phyloP scores from a whole-genome alignment of 2,329 filamentous ascomycete genomes.

The Colletotrichum destructivum region DNA sequence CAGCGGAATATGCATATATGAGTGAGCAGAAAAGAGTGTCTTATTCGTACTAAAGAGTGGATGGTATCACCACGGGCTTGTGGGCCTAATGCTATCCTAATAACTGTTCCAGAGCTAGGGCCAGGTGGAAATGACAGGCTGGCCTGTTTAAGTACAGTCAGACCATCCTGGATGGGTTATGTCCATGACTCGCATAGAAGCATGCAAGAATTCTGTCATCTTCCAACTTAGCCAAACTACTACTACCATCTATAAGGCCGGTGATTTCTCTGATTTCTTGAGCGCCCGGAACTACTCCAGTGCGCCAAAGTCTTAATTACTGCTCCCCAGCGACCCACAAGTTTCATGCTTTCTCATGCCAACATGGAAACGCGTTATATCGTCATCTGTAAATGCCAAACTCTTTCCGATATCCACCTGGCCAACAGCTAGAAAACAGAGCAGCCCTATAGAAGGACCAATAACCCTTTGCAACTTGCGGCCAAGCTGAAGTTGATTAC shows the following conservation, averaged over 20 bases:
- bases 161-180: no score
- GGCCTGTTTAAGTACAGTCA: no score
- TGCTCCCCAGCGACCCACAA: neutral
- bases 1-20: no score
- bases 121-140: no score
- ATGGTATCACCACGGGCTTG: no score
- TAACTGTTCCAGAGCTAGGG: no score
- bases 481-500: constrained; percentile 5
- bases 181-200: no score
- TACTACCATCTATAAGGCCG: neutral
- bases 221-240: neutral
- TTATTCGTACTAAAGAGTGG: no score
- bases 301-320: neutral
- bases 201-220: neutral
- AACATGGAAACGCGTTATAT: neutral
- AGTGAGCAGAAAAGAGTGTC: no score
- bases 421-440: neutral
- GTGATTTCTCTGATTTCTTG: neutral
- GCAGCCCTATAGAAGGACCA: neutral
- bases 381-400: neutral
- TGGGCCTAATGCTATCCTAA: no score
- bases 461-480: neutral
- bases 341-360: neutral
- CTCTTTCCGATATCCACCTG: neutral
- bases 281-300: neutral